These are phyloP conservation scores for Fusarium succisae DNA, from an alignment of 2,329 filamentous ascomycete genomes.

Conservation along the genomic window DNA sequence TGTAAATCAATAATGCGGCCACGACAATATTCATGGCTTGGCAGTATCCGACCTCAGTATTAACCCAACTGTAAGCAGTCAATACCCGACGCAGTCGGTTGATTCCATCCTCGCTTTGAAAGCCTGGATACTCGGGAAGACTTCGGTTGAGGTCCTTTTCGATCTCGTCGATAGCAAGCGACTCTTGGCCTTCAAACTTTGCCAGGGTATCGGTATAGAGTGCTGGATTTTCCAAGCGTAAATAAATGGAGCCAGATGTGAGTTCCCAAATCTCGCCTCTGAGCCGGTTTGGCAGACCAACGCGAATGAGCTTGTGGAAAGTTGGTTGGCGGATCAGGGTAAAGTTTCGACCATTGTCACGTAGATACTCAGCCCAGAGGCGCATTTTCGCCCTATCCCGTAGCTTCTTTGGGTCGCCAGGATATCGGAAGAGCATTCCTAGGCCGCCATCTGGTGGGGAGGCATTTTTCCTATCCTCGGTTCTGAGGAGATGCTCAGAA, in stretches of 20 bases:
- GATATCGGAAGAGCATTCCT: constrained; percentile 92
- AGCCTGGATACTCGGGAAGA: constrained; percentile 95
- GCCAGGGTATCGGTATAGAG: constrained; percentile 84
- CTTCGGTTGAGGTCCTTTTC: constrained; percentile 98
- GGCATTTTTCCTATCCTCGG: constrained; percentile 68
- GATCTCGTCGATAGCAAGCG: constrained; percentile 97
- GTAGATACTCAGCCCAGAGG: constrained; percentile 94
- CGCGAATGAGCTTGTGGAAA: constrained; percentile 96
- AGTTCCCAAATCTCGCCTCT: constrained; percentile 97
- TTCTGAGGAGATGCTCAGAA: constrained; percentile 81
- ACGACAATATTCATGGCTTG: constrained; percentile 99
- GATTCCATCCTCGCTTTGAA: constrained; percentile 96
- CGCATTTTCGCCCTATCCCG: constrained; percentile 97
- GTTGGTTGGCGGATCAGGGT: constrained; percentile 95
- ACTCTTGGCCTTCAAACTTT: constrained; percentile 86
- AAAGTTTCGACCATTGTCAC: constrained; percentile 92
- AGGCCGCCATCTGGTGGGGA: constrained; percentile 85
- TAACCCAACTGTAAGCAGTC: constrained; percentile 97
- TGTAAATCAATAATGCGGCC: constrained; percentile 97
- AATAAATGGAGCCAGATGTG: constrained; percentile 88
- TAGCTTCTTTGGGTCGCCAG: constrained; percentile 92
- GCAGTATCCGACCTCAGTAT: constrained; percentile 95
- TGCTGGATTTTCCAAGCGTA: constrained; percentile 85
- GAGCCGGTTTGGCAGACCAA: constrained; percentile 91
- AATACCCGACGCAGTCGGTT: constrained; percentile 87